Evolutionary conservation across 2,329 filamentous ascomycete genomes (phyloP), one percentile per base, ranked within the genome.

Genomic region (Nothomitra cinnamomea): DNA sequence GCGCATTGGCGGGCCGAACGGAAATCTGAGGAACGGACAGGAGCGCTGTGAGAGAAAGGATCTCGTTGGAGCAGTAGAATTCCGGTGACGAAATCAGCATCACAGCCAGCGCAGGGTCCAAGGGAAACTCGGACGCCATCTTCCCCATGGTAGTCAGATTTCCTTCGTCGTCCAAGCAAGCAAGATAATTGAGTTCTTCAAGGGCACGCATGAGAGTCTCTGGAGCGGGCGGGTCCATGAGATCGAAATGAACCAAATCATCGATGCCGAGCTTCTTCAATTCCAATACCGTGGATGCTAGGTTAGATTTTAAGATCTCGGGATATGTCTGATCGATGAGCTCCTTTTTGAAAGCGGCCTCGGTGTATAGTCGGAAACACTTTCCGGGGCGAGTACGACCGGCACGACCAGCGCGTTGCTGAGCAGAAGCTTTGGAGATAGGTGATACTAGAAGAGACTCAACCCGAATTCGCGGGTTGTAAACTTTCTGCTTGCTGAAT

Each of bases 401-500:
- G 13, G 92, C 92, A 87, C 92, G 90, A 84, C 94, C 94, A 58
- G 94, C 94, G 67, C 94, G 79, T 70, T 98, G 92, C 66, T 95
- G 87, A 8, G 94, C 92, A 1, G 92, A 96, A 22, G 92, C 92
- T 68, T 95, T 96, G 56, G 89, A 96, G 60, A 98, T 96, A 21
- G 92, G 89, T 2, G 92, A 95, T 3, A 98, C 90, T n/a, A 98
- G 75, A 6, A 98, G 77, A 1, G 92, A 96, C 70, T 98, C 92
- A 58, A 98, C 89, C 67, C 92, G 82, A 61, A 95, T 94, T 57
- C 92, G 82, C 21, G 92, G 90, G 68, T 98, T 96, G 74, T 96
- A 98, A 58, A 96, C 92, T 70, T 96, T 98, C 64, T 98, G 92
- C 72, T 98, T 98, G 72, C 88, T 95, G 73, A 98, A 98, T 36